Evolutionary conservation across 768 basidiomycete genomes (phyloP).

Genomic region (Boletus pseudopeckii): DNA sequence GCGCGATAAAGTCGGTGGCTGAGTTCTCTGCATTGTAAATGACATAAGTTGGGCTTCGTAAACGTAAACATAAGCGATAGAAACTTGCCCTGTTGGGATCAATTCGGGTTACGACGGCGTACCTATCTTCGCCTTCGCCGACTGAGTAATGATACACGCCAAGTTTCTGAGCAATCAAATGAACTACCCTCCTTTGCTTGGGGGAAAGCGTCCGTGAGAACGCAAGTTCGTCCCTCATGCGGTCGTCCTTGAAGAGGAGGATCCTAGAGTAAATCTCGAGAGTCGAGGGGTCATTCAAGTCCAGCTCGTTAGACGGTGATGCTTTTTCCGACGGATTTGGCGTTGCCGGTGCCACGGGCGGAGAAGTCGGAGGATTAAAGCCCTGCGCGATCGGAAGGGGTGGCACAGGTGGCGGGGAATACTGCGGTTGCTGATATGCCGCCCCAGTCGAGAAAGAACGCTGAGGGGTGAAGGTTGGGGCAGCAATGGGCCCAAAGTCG

Average conservation of each 20-base stretch:
- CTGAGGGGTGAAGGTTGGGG: conserved; percentile 62
- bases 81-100: conserved; percentile 73
- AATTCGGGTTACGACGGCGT: conserved; percentile 91
- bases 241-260: conserved; percentile 95
- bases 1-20: conserved; percentile 64
- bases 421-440: conserved; percentile 57
- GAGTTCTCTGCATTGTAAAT: conserved; percentile 35
- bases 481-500: conserved; percentile 62
- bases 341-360: conserved; percentile 54
- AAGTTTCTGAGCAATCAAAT: conserved; percentile 94
- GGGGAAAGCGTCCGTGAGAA: conserved; percentile 86
- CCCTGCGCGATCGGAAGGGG: conserved; percentile 39
- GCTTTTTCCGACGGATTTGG: conserved; percentile 66
- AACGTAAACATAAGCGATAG: conserved; percentile 18
- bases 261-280: conserved; percentile 97
- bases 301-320: conserved; percentile 67
- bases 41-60: conserved; percentile 12
- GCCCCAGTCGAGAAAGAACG: conserved; percentile 67
- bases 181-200: conserved; percentile 88
- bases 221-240: conserved; percentile 94
- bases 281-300: conserved; percentile 93
- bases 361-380: conserved; percentile 45
- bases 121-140: conserved; percentile 89
- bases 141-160: conserved; percentile 93
- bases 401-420: conserved; percentile 57